Evolutionary conservation across 2,329 filamentous ascomycete genomes (phyloP), one percentile per base, ranked within the genome.

Genomic region (Blastomyces silverae): DNA sequence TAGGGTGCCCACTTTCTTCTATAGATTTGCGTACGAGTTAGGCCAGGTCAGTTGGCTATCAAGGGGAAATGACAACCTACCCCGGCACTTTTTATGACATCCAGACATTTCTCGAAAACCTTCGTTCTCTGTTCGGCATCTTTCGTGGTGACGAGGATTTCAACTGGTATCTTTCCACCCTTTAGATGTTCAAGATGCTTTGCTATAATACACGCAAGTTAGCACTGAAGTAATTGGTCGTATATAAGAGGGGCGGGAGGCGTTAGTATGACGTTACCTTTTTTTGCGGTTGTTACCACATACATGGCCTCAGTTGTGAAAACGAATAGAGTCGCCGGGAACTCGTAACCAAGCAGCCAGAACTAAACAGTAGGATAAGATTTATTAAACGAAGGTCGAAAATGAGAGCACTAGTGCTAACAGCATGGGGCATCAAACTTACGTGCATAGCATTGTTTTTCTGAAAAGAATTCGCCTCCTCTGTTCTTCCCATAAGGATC

Each of bases 361-460:
- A 97, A 96, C 92, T 97, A 77, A 66, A 69, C 20, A 53, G 67
- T 57, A 59, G 48, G 39, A 44, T 44, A 71, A 71, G 65, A 70
- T 68, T 61, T 66, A 17, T 50, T 62, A 44, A 28, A n/a, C 3
- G 13, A n/a, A 46, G 37, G 7, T 22, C 8, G 15, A 11, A 37
- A 34, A 50, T 13, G 22, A 64, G 20, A 22, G n/a, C 11, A 59
- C 1, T 22, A 11, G 25, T 42, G 13, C 15, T 22, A 58, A 37
- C 15, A 42, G 61, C 6, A 52, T n/a, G 31, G 22, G 13, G 44
- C 56, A 68, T 69, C 64, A 46, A 8, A 81, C 89, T 75, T 83
- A 96, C 92, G 81, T 97, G 94, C 79, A 97, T 89, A 28, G 94
- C 92, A 77, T 96, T 96, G 74, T 92, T 96, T 83, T 99, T 99